A percentile compares a stretch with the other conserved stretches of the same genome.
phyloP scores from a whole-genome alignment of 2,329 filamentous ascomycete species.

The Fusarium longipes region DNA sequence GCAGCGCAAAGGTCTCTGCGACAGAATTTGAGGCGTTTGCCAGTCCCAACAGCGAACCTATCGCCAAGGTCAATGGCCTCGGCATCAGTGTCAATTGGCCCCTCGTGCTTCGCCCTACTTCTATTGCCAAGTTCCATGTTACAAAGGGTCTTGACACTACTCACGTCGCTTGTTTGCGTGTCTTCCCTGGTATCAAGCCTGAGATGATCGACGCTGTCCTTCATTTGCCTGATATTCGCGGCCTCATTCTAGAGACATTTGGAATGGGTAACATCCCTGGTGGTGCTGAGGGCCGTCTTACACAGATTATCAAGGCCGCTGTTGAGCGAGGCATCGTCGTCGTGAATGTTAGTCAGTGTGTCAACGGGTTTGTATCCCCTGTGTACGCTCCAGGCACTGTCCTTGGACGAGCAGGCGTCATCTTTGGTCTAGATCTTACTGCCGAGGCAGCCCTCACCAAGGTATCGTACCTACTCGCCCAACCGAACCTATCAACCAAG shows the following conservation, averaged over 20 bases:
- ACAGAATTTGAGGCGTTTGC: constrained; percentile 89
- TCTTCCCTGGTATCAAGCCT: constrained; percentile 94
- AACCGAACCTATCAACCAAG: constrained; percentile 69
- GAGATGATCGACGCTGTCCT: constrained; percentile 91
- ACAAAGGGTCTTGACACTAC: constrained; percentile 82
- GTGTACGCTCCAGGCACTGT: constrained; percentile 83
- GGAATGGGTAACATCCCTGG: constrained; percentile 92
- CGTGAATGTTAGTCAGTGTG: constrained; percentile 92
- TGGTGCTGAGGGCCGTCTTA: constrained; percentile 81
- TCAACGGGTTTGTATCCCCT: constrained; percentile 79
- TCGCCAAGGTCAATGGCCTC: constrained; percentile 84
- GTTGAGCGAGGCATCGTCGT: constrained; percentile 85
- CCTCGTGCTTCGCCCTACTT: constrained; percentile 77
- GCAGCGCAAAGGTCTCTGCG: constrained; percentile 88
- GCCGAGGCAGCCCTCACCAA: constrained; percentile 93
- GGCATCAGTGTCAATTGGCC: constrained; percentile 86
- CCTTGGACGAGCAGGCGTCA: constrained; percentile 84
- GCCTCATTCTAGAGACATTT: constrained; percentile 90
- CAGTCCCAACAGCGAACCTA: constrained; percentile 84
- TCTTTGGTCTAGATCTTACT: constrained; percentile 89
- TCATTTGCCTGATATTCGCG: constrained; percentile 78
- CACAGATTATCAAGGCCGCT: constrained; percentile 79
- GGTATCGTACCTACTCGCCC: constrained; percentile 83
- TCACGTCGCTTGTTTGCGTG: constrained; percentile 89
- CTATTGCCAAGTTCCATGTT: constrained; percentile 78